These are phyloP conservation scores for Tetracladium maxilliforme DNA, from an alignment of 2,329 filamentous ascomycete species.

Conservation along the genomic window DNA sequence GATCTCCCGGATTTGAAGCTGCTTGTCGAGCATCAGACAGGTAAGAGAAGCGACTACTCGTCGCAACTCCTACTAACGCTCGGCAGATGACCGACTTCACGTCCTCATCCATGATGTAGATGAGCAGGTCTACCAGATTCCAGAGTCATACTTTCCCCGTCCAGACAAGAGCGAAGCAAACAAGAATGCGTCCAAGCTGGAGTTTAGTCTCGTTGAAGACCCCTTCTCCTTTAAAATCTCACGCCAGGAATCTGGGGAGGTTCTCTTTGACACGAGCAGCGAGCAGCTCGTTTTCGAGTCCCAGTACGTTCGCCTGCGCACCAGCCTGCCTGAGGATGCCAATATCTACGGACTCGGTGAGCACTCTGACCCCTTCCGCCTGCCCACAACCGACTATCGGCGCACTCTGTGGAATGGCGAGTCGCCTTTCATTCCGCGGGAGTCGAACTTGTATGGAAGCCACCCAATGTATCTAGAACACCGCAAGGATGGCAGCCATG, in stretches of 20 bases:
- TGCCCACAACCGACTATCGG: slow-evolving; percentile 44
- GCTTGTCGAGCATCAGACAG: slow-evolving; percentile 44
- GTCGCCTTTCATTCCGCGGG: slow-evolving; percentile 30
- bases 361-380: slow-evolving; percentile 41
- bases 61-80: slow-evolving; percentile 2
- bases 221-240: slow-evolving; percentile 48
- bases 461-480: slow-evolving; percentile 53
- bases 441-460: slow-evolving; percentile 45
- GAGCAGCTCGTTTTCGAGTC: slow-evolving; percentile 44
- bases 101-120: slow-evolving; percentile 46
- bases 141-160: slow-evolving; percentile 38
- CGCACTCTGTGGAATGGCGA: slow-evolving; percentile 49
- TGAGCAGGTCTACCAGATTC: slow-evolving; percentile 46
- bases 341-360: slow-evolving; percentile 54
- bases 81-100: slow-evolving; percentile 40
- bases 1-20: slow-evolving; percentile 41
- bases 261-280: slow-evolving; percentile 45
- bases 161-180: slow-evolving; percentile 21
- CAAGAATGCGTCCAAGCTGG: slow-evolving; percentile 21
- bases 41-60: slow-evolving; percentile 17
- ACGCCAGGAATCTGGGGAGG: slow-evolving; percentile 29
- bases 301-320: slow-evolving; percentile 49
- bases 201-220: slow-evolving; percentile 33
- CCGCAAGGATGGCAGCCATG: slow-evolving; percentile 37
- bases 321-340: slow-evolving; percentile 38